These are phyloP conservation scores for Inonotus obliquus DNA, from an alignment of 1,284 basidiomycete species.

Conservation along the genomic window DNA sequence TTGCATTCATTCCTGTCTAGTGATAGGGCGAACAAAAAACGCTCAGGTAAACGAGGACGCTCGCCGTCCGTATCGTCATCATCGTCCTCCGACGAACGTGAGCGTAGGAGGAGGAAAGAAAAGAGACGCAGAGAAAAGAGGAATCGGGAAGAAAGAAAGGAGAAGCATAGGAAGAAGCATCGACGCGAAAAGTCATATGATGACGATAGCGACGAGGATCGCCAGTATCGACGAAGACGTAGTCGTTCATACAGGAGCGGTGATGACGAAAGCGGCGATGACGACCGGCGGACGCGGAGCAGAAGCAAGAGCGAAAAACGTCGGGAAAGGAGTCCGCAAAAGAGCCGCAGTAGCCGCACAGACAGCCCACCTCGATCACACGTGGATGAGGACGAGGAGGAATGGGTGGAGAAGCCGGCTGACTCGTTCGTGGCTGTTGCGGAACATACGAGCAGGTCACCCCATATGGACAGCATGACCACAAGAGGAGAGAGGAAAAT, in stretches of 20 bases:
- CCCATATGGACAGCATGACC: slow-evolving; percentile 21
- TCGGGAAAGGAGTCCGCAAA: slow-evolving; percentile 23
- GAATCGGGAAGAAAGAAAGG: slow-evolving; percentile 31
- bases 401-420: slow-evolving; percentile 68
- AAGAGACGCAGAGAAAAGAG: slow-evolving; percentile 50
- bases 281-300: slow-evolving; percentile 20
- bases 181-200: slow-evolving; percentile 22
- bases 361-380: slow-evolving; percentile 25
- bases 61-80: slow-evolving; percentile 50
- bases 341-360: slow-evolving; percentile 27
- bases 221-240: slow-evolving; percentile 13
- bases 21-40: slow-evolving; percentile 58
- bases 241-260: slow-evolving; percentile 17
- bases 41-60: slow-evolving; percentile 48
- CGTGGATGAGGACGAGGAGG: slow-evolving; percentile 47
- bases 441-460: slow-evolving; percentile 5
- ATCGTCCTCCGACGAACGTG: slow-evolving; percentile 59
- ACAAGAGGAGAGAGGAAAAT: slow-evolving; percentile 20
- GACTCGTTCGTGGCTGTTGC: slow-evolving; percentile 25
- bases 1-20: slow-evolving; percentile 24
- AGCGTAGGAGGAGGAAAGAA: slow-evolving; percentile 45
- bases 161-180: slow-evolving; percentile 27
- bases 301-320: slow-evolving; percentile 30
- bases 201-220: slow-evolving; percentile 16
- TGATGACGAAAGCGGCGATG: slow-evolving; percentile 18